phyloP scores from a whole-genome alignment of 1,139 yeast genomes.

The Candida glucosophila region DNA sequence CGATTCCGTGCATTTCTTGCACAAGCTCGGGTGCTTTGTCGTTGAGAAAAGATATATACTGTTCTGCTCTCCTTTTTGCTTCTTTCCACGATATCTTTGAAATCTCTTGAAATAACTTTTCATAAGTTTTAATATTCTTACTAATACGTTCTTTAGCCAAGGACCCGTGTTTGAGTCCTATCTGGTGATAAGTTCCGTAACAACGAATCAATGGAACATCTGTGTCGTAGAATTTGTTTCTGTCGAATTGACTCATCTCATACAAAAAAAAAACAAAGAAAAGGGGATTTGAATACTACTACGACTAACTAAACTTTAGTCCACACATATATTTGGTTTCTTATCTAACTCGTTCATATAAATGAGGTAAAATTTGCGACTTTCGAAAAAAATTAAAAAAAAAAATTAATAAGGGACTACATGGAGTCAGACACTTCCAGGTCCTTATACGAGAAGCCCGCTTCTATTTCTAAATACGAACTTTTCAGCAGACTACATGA shows the following conservation, averaged over 20 bases:
- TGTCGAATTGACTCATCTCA: slow-evolving; percentile 1
- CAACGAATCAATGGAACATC: not conserved
- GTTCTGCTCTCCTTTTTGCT: slow-evolving; percentile 1
- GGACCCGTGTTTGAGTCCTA: not conserved
- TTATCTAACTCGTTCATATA: no score
- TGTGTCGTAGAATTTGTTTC: slow-evolving; percentile 1
- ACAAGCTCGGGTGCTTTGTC: slow-evolving; percentile 5
- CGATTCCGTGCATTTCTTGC: slow-evolving; percentile 20
- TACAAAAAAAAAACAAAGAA: no score
- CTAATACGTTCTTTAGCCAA: not conserved
- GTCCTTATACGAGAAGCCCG: no score
- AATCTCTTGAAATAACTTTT: slow-evolving; percentile 1
- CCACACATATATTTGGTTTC: no score
- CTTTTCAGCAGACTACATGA: no score
- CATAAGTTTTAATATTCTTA: slow-evolving; percentile 1
- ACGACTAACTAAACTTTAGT: no score
- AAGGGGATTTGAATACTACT: no score
- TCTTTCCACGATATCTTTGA: slow-evolving; percentile 2
- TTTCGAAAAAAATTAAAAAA: no score
- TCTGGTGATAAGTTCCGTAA: not conserved
- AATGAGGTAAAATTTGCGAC: no score
- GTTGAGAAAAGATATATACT: slow-evolving; percentile 1
- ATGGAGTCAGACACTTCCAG: no score
- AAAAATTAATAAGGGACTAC: no score
- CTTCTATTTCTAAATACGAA: no score